Evolutionary conservation across 2,329 filamentous ascomycete genomes (phyloP), one percentile per base, ranked within the genome.

Genomic region (Epichloe festucae): DNA sequence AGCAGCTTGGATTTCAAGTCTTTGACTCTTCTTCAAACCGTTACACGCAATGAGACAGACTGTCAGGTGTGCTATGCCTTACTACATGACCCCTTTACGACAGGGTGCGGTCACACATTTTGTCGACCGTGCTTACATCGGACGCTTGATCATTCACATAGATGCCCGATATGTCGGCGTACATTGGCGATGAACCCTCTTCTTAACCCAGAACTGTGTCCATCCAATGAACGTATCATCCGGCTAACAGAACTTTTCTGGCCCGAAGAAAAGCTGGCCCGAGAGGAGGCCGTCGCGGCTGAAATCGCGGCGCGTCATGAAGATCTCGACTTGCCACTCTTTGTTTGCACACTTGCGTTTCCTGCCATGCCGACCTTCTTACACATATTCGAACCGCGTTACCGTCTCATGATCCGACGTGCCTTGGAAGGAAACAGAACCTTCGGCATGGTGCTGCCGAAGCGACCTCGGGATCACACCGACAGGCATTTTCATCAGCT

Each of bases 361-460:
- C 90, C 90, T 1, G 74, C 76, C 2, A 89, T 91, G 79, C 88
- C 85, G 0, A 90, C 87, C 0, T 93, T 93, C 58, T 71, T 95
- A 3, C 87, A 94, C 60, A 79, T 96, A n/a, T 95, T 95, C 62
- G 90, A 95, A 64, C 87, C 87, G n/a, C 78, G 87, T 6, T 95
- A 95, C 63, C 81, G 88, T 7, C 73, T 93, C n/a, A 93, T 95
- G 88, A 84, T 95, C 39, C 78, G 85, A 46, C 79, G 89, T 38
- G 85, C 81, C 0, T 71, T 94, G 50, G 50, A 89, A 55, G 81
- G 82, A 0, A 79, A 85, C 54, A 74, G 79, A 14, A 86, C 81
- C 23, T 95, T 96, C 61, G 90, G 90, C 23, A 95, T 95, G 86
- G 77, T 95, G 17, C 76, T 87, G 61, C 82, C 82, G 55, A 86